A percentile compares a stretch with the other conserved stretches of the same genome.
These are phyloP conservation scores for Aspergillus calidoustus DNA, from an alignment of 2,329 filamentous ascomycete genomes.

Conservation along the genomic window DNA sequence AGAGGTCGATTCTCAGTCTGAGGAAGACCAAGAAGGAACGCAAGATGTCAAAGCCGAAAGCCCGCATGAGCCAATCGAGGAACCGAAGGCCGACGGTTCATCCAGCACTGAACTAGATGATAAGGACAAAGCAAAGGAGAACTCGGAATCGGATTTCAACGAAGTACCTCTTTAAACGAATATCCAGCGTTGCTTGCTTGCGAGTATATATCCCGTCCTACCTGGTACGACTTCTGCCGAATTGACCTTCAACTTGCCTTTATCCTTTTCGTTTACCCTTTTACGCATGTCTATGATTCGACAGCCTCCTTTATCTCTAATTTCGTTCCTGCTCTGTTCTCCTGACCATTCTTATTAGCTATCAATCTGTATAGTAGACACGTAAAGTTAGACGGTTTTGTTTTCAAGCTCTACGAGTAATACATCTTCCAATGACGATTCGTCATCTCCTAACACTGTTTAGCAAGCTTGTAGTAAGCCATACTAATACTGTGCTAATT, in stretches of 20 bases:
- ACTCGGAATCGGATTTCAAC: constrained; percentile 39
- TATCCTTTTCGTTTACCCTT: not conserved
- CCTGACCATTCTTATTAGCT: constrained; percentile 25
- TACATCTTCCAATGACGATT: not conserved
- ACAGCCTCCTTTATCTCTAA: constrained; percentile 18
- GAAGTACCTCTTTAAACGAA: constrained; percentile 38
- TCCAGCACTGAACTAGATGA: constrained; percentile 18
- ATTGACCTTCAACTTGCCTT: not conserved
- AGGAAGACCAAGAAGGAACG: constrained; percentile 15
- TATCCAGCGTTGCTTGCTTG: constrained; percentile 7
- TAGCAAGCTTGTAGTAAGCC: too few relatives aligned
- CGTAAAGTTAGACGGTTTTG: constrained; percentile 16
- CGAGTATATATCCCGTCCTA: constrained; percentile 9
- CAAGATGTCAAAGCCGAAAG: constrained; percentile 19
- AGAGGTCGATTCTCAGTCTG: constrained; percentile 16
- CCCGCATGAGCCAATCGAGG: constrained; percentile 22
- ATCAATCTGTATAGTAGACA: constrained; percentile 25
- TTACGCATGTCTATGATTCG: constrained; percentile 2
- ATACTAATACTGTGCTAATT: too few relatives aligned
- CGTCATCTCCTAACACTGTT: not conserved
- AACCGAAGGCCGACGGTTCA: constrained; percentile 29
- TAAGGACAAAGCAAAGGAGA: constrained; percentile 37
- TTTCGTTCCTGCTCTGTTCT: constrained; percentile 9
- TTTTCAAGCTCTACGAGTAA: not conserved
- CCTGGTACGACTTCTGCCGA: constrained; percentile 6